Percentiles rank a stretch among this genome's conserved stretches.
These are phyloP conservation scores for Fraxinus excelsior DNA, from an alignment of 257 asterid genomes.

Conservation along the genomic window DNA sequence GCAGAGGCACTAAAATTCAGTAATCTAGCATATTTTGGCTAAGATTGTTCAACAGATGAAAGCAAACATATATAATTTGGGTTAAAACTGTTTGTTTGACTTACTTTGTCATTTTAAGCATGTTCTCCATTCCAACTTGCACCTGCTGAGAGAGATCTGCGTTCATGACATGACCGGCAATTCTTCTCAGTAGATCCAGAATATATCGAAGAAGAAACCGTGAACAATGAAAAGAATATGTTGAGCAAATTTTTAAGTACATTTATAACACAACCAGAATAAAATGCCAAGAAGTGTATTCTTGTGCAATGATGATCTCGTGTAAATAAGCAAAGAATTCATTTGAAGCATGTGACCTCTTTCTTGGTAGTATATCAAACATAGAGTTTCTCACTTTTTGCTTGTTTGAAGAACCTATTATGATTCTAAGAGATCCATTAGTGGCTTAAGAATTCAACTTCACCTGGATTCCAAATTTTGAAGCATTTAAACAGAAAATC, in stretches of 20 bases:
- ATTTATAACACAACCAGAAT: background rate
- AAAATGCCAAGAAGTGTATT: slow-evolving; percentile 7
- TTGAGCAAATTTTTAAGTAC: slow-evolving; percentile 8
- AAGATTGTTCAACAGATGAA: slow-evolving; percentile 12
- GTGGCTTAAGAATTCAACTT: background rate
- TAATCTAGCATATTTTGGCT: background rate
- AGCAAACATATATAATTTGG: slow-evolving; percentile 10
- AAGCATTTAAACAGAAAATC: background rate
- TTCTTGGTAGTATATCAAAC: background rate
- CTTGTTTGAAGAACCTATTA: background rate
- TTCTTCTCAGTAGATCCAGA: slow-evolving; percentile 4
- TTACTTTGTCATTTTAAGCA: slow-evolving; percentile 78
- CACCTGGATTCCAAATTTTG: background rate
- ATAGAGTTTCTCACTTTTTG: slow-evolving; percentile 7
- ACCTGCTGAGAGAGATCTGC: slow-evolving; percentile 78
- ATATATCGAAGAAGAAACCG: slow-evolving; percentile 6
- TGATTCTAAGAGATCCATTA: background rate
- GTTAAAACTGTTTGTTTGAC: slow-evolving; percentile 24
- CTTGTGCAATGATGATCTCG: background rate
- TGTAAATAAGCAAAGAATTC: background rate
- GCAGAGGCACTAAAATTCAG: background rate
- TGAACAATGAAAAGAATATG: slow-evolving; percentile 14
- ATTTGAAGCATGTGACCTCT: background rate
- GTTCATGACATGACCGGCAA: slow-evolving; percentile 18
- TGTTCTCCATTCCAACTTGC: slow-evolving; percentile 70